Evolutionary conservation across 192 early-diverging fungal species (phyloP), one percentile per base, ranked within the genome.

Genomic region (Coemansia sp.): DNA sequence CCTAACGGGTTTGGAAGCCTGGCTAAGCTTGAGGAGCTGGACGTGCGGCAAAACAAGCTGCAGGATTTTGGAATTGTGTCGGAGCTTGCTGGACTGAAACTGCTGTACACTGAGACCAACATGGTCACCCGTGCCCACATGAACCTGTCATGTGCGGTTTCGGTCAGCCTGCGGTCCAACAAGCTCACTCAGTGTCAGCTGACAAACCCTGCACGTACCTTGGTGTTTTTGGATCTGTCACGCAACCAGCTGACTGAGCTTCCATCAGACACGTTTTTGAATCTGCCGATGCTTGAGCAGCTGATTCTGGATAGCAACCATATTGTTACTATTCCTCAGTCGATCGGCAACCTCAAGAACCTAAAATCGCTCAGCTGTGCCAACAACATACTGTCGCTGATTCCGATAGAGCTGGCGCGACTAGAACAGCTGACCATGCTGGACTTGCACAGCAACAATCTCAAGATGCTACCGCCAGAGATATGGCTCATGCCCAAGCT

Each of bases 1-100:
- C 92, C 93, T 4, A 67, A 74, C 57, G 71, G 73, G 3, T 83
- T 94, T 35, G 67, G 75, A 10, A 53, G 84, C 0, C 76, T 94
- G 27, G 53, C 65, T 13, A 81, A 77, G 29, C 83, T 96, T 1
- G 78, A 74, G 60, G 86, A 89, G 61, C 75, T 96, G 20, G 93
- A 96, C 66, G 82, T 94, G 41, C 86, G 93, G 1, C 88, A 90
- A 49, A 96, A 96, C 70, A 68, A 73, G 18, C 86, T 96, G 55
- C 85, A 89, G 57, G 86, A 91, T 55, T 59, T 90, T 27, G 79
- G 84, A 27, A 68, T 87, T 4, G 51, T 88, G 7, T 83, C 86
- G 3, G 54, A 82, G 20, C 63, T 90, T 12, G 83, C 83, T 22
- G 75, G 69, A 2, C 81, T 92, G 18, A 82, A 90, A 61, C 78